phyloP scores from a whole-genome alignment of 306 rosid genomes.

The Ormosia semicastrata region DNA sequence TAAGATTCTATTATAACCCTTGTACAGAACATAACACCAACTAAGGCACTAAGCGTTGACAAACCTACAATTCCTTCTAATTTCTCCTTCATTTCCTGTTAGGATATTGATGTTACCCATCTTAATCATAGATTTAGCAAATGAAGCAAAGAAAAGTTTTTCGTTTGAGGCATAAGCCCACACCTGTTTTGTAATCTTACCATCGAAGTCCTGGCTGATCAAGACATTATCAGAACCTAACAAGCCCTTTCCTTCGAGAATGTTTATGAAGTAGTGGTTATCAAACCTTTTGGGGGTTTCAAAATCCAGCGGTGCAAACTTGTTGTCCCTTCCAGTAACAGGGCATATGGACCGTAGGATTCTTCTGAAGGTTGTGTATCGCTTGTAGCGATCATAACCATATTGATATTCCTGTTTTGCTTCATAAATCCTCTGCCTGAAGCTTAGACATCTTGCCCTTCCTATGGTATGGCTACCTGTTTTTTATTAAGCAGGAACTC shows the following conservation, averaged over 20 bases:
- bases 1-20: neutral
- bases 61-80: conserved; percentile 75
- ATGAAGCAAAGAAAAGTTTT: conserved; percentile 63
- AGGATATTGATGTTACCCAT: conserved; percentile 87
- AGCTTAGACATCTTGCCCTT: conserved; percentile 74
- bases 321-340: conserved; percentile 50
- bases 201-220: conserved; percentile 56
- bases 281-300: conserved; percentile 74
- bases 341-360: conserved; percentile 74
- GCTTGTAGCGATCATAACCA: conserved; percentile 57
- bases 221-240: conserved; percentile 74
- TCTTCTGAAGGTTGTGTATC: conserved; percentile 60
- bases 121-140: conserved; percentile 67
- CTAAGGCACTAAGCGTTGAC: conserved; percentile 31
- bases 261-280: conserved; percentile 68
- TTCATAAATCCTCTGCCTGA: conserved; percentile 71
- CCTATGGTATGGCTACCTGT: conserved; percentile 93
- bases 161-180: conserved; percentile 72
- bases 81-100: conserved; percentile 62
- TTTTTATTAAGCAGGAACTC: neutral
- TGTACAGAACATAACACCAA: neutral
- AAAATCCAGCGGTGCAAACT: conserved; percentile 65
- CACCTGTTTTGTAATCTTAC: conserved; percentile 48
- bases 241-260: conserved; percentile 74
- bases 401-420: conserved; percentile 31